phyloP scores from a whole-genome alignment of 1,139 yeast species.

The Blastobotrys ciferrii region DNA sequence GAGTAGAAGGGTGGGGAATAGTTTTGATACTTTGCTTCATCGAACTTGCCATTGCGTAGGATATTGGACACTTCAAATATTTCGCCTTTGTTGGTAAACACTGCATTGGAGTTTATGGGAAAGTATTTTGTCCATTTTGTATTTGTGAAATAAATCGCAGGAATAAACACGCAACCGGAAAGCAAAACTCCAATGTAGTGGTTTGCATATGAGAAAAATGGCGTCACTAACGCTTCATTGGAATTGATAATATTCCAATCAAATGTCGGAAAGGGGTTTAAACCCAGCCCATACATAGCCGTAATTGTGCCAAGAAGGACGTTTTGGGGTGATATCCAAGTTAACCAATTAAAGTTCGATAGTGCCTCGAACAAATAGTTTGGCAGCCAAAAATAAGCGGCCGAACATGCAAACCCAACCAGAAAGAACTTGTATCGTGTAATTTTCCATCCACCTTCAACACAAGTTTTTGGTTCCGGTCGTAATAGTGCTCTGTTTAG shows the following conservation, averaged over 20 bases:
- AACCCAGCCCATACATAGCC: conserved; percentile 57
- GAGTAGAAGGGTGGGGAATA: conserved; percentile 56
- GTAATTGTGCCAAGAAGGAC: conserved; percentile 53
- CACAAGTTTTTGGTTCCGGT: conserved; percentile 28
- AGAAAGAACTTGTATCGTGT: conserved; percentile 49
- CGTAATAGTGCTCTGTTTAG: conserved; percentile 51
- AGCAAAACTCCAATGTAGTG: conserved; percentile 45
- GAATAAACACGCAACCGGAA: conserved; percentile 41
- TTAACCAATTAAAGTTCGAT: conserved; percentile 58
- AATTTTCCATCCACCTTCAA: conserved; percentile 46
- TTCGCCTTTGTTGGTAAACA: conserved; percentile 50
- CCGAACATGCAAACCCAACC: conserved; percentile 39
- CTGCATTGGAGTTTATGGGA: conserved; percentile 50
- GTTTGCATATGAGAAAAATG: conserved; percentile 44
- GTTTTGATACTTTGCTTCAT: conserved; percentile 32
- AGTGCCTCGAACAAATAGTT: conserved; percentile 50
- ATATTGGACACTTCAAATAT: conserved; percentile 44
- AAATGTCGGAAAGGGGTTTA: conserved; percentile 47
- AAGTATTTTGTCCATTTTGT: conserved; percentile 50
- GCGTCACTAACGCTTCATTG: conserved; percentile 37
- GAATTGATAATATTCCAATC: conserved; percentile 43
- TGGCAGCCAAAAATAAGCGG: conserved; percentile 59
- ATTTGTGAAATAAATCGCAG: conserved; percentile 49
- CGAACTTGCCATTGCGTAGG: conserved; percentile 37
- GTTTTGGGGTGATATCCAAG: conserved; percentile 60